phyloP scores from a whole-genome alignment of 1,139 yeast genomes.

The Lizanozyma gosingica region DNA sequence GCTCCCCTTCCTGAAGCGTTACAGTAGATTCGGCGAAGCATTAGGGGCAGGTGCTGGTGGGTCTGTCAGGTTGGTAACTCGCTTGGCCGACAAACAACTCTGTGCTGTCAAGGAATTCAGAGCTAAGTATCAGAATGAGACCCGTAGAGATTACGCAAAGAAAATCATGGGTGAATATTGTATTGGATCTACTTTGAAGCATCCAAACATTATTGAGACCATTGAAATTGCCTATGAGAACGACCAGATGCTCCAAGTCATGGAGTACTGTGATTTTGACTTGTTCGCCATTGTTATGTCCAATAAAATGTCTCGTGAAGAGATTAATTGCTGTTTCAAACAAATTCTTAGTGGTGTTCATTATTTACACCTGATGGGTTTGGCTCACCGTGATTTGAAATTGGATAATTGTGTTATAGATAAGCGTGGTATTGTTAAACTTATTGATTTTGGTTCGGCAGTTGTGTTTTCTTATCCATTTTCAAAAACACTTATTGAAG shows the following conservation, averaged over 20 bases:
- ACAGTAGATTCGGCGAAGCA: conserved; percentile 75
- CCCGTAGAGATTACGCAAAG: conserved; percentile 80
- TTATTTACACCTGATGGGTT: conserved; percentile 79
- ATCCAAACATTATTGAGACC: conserved; percentile 86
- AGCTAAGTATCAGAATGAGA: conserved; percentile 64
- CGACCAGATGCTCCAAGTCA: conserved; percentile 79
- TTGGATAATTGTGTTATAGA: conserved; percentile 91
- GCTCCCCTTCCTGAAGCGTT: conserved; percentile 61
- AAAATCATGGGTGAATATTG: conserved; percentile 94
- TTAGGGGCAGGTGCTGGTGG: conserved; percentile 98
- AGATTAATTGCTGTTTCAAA: conserved; percentile 83
- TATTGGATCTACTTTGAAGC: conserved; percentile 84
- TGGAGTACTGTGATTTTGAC: conserved; percentile 94
- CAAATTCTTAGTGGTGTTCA: conserved; percentile 77
- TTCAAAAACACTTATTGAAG: conserved; percentile 66
- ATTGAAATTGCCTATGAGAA: conserved; percentile 87
- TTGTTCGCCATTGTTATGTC: conserved; percentile 94
- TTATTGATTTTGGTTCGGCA: conserved; percentile 92
- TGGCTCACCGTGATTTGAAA: conserved; percentile 88
- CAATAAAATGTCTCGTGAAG: conserved; percentile 80
- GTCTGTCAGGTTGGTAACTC: conserved; percentile 65
- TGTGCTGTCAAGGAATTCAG: conserved; percentile 94
- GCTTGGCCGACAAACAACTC: conserved; percentile 58
- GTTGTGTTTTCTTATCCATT: conserved; percentile 91
- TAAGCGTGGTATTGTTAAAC: conserved; percentile 73